Evolutionary conservation across 2,329 filamentous ascomycete species (phyloP).

Genomic region (Ceratocystis cubensis): DNA sequence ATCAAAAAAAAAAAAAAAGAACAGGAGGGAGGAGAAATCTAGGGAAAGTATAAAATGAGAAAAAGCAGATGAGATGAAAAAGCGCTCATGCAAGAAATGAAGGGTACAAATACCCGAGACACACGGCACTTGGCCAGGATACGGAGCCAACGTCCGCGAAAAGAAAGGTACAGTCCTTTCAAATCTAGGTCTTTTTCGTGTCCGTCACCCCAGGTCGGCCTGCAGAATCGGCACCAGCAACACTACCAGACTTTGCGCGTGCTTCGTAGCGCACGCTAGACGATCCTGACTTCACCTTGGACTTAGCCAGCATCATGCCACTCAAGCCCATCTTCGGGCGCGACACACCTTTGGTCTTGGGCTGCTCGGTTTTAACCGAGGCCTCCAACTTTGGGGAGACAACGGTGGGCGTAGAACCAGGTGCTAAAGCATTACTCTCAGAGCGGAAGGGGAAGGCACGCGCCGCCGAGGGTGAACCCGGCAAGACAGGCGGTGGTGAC

Average conservation of each 20-base stretch:
- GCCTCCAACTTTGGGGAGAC: neutral
- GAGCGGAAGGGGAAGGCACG: neutral
- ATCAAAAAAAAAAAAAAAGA: neutral
- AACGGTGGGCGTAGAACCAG: neutral
- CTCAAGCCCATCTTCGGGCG: neutral
- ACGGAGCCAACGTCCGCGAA: neutral
- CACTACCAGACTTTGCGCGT: neutral
- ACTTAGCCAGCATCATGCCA: constrained; percentile 7
- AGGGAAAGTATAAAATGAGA: neutral
- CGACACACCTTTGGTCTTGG: neutral
- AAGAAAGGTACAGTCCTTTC: neutral
- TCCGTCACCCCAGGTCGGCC: neutral
- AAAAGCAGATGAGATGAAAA: neutral
- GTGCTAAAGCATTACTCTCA: neutral
- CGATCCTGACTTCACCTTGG: neutral
- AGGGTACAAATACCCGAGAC: neutral
- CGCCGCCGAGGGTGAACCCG: neutral
- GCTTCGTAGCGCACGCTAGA: neutral
- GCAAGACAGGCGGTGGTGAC: neutral
- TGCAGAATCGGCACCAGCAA: neutral
- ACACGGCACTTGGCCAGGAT: neutral
- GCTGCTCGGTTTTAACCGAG: neutral
- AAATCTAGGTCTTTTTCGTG: neutral
- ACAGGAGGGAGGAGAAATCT: neutral
- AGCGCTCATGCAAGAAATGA: neutral